Percentiles rank a stretch among this genome's conserved stretches.
phyloP scores from a whole-genome alignment of 345 rosid species.

The Erucastrum elatum region DNA sequence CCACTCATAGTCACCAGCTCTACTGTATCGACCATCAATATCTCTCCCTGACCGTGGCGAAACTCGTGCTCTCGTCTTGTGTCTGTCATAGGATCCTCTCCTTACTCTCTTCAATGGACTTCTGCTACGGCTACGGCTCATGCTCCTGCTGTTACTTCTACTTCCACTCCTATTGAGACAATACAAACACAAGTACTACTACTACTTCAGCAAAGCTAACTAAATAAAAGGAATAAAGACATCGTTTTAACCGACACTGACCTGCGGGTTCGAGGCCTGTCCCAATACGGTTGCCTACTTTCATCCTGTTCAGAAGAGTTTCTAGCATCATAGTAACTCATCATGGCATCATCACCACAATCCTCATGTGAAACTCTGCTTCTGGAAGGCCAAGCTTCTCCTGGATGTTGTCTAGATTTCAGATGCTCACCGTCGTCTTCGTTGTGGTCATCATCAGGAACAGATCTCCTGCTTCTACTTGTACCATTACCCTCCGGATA shows the following conservation, averaged over 20 bases:
- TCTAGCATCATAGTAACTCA: conserved; percentile 55
- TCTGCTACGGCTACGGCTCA: conserved; percentile 62
- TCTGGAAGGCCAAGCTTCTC: conserved; percentile 55
- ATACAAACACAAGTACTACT: neutral
- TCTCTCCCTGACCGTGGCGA: conserved; percentile 65
- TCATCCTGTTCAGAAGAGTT: conserved; percentile 85
- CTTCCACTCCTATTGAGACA: conserved; percentile 31
- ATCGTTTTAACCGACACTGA: conserved; percentile 24
- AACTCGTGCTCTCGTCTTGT: conserved; percentile 52
- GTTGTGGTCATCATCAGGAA: conserved; percentile 41
- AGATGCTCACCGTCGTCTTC: conserved; percentile 27
- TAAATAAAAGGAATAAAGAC: neutral
- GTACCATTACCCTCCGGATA: conserved; percentile 48
- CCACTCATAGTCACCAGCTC: conserved; percentile 63
- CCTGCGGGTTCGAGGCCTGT: conserved; percentile 60
- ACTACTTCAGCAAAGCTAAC: neutral
- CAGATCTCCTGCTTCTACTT: conserved; percentile 54
- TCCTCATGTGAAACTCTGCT: conserved; percentile 57
- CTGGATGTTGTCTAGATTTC: conserved; percentile 43
- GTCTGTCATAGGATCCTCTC: conserved; percentile 67
- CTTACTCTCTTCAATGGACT: conserved; percentile 68
- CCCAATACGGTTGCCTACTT: conserved; percentile 60
- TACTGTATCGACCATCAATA: conserved; percentile 72
- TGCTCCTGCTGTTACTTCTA: conserved; percentile 55
- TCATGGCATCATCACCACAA: conserved; percentile 38